Evolutionary conservation across 495 filamentous ascomycete species (phyloP), one percentile per base, ranked within the genome.

Genomic region (Penicillium egyptiacum): DNA sequence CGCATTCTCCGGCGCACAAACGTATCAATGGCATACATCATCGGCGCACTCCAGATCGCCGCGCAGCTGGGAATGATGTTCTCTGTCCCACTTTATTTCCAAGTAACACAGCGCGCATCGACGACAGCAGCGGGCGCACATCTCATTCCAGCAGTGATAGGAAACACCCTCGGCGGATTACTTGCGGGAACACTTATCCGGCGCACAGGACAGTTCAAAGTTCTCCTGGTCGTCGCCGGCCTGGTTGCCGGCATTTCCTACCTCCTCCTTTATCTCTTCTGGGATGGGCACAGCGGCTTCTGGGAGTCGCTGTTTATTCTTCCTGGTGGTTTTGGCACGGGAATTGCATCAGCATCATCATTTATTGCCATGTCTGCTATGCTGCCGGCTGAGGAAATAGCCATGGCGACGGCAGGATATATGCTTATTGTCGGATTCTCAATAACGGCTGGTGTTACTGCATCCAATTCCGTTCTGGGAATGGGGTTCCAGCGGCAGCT

Each of bases 1-100:
- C 71, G 76, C 25, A 77, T 89, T 16, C 73, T 89, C 10, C 71
- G 68, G 33, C 69, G 80, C 16, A 70, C 75, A 31, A 86, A 86
- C 42, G 78, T 84, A 1, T 65, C 83, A 0, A 61, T 77, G 1
- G 78, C 79, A 12, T 88, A 86, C 57, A 25, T 82, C 0, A 79
- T 85, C 44, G 70, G 76, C 26, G 71, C 68, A 0, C 68, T 83
- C 0, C 86, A 88, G 37, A 72, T 69, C 0, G 77, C 76, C 0
- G 83, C 86, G 0, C 87, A 90, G 56, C 56, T 86, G 2, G 63
- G 80, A 75, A 75, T 65, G 76, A 70, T 65, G 54, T 79, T 66
- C 58, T 67, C 65, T 10, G 79, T 89, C 0, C 87, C 87, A 0
- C 69, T 90, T 0, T 90, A 89, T 65, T 89, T 89, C 61, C 84